Conservation (phyloP, 2,329 filamentous ascomycete genomes). For the Cercospora zeae-maydis region DNA sequence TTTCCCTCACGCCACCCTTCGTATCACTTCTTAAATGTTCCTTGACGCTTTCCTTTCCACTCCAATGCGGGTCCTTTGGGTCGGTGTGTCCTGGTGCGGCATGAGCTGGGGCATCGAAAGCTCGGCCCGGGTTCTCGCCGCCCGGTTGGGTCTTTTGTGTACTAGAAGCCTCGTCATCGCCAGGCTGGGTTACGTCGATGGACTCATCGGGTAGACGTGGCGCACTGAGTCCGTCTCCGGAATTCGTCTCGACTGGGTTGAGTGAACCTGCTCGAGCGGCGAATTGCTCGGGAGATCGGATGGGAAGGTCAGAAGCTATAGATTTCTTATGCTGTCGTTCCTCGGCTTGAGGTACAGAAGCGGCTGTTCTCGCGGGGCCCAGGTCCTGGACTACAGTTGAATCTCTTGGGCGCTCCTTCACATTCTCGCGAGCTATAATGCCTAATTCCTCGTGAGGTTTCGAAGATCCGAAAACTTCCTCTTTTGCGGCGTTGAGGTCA, state of each 20-base stretch:
- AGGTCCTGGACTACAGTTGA: neutral
- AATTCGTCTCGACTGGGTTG: neutral
- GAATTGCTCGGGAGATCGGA: neutral
- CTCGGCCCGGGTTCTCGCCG: neutral
- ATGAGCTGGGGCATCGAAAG: neutral
- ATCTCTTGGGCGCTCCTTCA: neutral
- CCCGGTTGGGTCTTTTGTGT: neutral
- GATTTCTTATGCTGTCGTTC: neutral
- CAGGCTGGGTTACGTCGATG: neutral
- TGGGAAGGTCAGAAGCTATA: neutral
- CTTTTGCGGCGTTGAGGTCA: neutral
- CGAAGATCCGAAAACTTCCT: neutral
- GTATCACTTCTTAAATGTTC: conserved; percentile 4
- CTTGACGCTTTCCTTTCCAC: neutral
- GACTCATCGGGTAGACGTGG: neutral
- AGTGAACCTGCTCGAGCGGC: neutral
- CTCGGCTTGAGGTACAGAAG: neutral
- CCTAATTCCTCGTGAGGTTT: neutral
- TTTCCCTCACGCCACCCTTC: conserved; percentile 17
- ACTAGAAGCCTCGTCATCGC: neutral
- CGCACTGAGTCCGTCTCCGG: neutral
- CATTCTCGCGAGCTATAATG: neutral
- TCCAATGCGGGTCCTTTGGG: neutral
- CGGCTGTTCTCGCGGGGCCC: neutral
- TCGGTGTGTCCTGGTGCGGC: neutral